A percentile compares a stretch with the other conserved stretches of the same genome.
These are phyloP conservation scores for Talaromyces wortmannii DNA, from an alignment of 495 filamentous ascomycete species.

Conservation along the genomic window DNA sequence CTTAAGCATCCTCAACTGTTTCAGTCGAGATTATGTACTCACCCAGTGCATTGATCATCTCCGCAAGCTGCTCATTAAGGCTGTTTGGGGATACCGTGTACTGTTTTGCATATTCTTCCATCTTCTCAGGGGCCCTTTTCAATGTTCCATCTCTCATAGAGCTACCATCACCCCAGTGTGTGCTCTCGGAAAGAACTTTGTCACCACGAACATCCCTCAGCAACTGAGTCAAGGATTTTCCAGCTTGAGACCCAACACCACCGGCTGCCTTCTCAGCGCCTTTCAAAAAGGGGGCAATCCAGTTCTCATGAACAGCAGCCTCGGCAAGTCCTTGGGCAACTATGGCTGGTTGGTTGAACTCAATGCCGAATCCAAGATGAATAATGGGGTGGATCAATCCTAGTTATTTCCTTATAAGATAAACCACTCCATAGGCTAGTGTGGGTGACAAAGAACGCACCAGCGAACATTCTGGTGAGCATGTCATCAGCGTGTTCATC, in stretches of 20 bases:
- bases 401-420: constrained; percentile 1
- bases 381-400: constrained; percentile 78
- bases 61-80: constrained; percentile 59
- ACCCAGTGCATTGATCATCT: constrained; percentile 67
- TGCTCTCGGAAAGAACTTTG: constrained; percentile 43
- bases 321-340: constrained; percentile 77
- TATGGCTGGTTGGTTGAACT: constrained; percentile 74
- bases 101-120: constrained; percentile 51
- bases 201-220: constrained; percentile 51
- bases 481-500: constrained; percentile 56
- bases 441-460: constrained; percentile 19
- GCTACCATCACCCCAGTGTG: constrained; percentile 46
- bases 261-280: constrained; percentile 45
- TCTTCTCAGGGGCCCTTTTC: constrained; percentile 51
- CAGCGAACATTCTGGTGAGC: constrained; percentile 48
- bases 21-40: not conserved
- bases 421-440: constrained; percentile 9
- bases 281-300: constrained; percentile 41
- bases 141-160: constrained; percentile 65
- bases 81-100: constrained; percentile 54
- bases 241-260: constrained; percentile 13
- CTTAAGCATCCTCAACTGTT: not conserved
- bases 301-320: constrained; percentile 54
- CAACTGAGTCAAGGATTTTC: constrained; percentile 49
- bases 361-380: constrained; percentile 76